Conservation (phyloP, 352 stramenopile genomes). For the Globisporangium spiculum region DNA sequence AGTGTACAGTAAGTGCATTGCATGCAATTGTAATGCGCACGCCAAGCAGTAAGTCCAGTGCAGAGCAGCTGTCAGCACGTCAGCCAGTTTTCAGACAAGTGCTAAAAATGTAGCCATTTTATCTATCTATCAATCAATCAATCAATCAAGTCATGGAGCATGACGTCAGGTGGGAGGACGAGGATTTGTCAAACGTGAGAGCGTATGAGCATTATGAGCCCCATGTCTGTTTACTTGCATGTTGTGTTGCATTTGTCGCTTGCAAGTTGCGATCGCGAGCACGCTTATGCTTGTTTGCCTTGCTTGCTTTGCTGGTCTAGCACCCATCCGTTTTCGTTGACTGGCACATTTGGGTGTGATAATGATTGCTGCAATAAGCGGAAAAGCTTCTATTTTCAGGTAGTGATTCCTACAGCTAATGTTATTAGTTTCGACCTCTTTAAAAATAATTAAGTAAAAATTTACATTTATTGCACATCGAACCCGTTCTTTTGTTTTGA, state of each 20-base stretch:
- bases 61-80: background rate
- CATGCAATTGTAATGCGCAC: background rate
- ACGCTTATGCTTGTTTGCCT: background rate
- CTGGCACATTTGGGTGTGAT: background rate
- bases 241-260: no score
- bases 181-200: background rate
- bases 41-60: background rate
- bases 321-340: background rate
- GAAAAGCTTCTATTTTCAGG: background rate
- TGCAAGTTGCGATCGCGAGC: no score
- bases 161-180: background rate
- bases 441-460: background rate
- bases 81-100: background rate
- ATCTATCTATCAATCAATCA: background rate
- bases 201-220: no score
- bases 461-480: no score
- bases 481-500: no score
- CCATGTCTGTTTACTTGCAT: no score
- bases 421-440: background rate
- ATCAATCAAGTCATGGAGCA: background rate
- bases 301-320: background rate
- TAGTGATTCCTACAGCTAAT: background rate
- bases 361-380: background rate
- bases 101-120: background rate
- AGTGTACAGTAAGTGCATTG: background rate